Base-by-base conservation (phyloP, 2,329 filamentous ascomycete genomes). In the Endoconidiophora laricicola region DNA sequence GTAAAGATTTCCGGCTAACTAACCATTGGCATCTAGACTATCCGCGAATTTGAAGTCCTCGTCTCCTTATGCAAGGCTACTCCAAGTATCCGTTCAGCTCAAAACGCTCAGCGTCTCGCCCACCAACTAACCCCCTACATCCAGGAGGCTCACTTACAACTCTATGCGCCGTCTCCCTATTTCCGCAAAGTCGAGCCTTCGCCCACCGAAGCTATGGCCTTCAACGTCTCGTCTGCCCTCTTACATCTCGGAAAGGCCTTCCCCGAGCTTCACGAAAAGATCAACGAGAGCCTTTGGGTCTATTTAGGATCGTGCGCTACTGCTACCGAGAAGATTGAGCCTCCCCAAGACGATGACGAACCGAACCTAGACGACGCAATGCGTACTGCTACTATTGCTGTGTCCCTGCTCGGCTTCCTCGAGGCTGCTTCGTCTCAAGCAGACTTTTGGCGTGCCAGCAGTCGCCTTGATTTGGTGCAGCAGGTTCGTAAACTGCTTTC, bases 61-160 rank as follows among this genome's bases (percentile, higher is more conserved):
- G 68, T 96, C 23, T 86, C 91, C 41, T 72, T 98, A 23, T 96
- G 90, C 70, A 90, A 88, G 66, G 86, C 90, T 48, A 86, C 88
- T 3, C 82, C 86, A 3, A 74, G 78, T 22, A 72, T 96, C 23
- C 73, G 79, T 48, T 79, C 78, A 43, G 64, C 69, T 40, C 77
- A 85, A 54, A 82, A 83, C 60, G 88, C 87, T 24, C 78, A 84
- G 58, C 82, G 79, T 58, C 76, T 98, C 38, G 76, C 81, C n/a
- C 71, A 73, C 33, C 87, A 94, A 57, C 69, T 98, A 39, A 75
- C 80, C 6, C 83, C 82, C 4, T 96, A 96, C 63, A 74, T 96
- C 10, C 78, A 87, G 57, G 86, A 95, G 62, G 82, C 85, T 3
- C 85, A 90, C 59, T 69, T 75, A 33, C 90, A 95, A 62, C 66